These are phyloP conservation scores for Blastobotrys raffinosifermentans DNA, from an alignment of 1,139 yeast species.

Conservation along the genomic window DNA sequence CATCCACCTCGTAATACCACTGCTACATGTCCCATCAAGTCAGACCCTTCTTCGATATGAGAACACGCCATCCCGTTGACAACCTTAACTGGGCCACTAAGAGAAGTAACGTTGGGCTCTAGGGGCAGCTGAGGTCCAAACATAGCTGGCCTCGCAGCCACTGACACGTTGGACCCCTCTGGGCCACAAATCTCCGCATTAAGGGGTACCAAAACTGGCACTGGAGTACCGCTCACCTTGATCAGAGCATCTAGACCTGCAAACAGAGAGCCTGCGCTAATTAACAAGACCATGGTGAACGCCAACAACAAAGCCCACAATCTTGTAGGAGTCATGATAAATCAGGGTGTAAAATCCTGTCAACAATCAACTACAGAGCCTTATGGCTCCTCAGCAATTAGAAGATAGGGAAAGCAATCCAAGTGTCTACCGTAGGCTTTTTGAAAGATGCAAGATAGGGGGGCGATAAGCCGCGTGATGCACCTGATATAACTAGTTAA, in stretches of 20 bases:
- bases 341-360: too few relatives aligned
- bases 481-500: not conserved
- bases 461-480: too few relatives aligned
- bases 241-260: conserved; percentile 4
- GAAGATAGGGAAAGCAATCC: too few relatives aligned
- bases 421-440: too few relatives aligned
- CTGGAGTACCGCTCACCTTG: not conserved
- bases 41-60: conserved; percentile 15
- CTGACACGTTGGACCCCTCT: conserved; percentile 20
- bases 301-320: conserved; percentile 2
- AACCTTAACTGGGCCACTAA: conserved; percentile 21
- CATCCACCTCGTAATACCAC: conserved; percentile 38
- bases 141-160: conserved; percentile 34
- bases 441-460: too few relatives aligned
- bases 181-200: conserved; percentile 24
- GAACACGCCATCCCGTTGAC: conserved; percentile 22
- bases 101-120: conserved; percentile 12
- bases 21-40: conserved; percentile 29
- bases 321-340: too few relatives aligned
- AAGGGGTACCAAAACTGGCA: conserved; percentile 26
- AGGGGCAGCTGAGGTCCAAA: conserved; percentile 30
- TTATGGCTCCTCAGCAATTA: too few relatives aligned
- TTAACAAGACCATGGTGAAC: conserved; percentile 2
- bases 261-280: conserved; percentile 1
- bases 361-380: too few relatives aligned